Base-by-base conservation (phyloP, 163 green algal species). In the Volvox carteri region DNA sequence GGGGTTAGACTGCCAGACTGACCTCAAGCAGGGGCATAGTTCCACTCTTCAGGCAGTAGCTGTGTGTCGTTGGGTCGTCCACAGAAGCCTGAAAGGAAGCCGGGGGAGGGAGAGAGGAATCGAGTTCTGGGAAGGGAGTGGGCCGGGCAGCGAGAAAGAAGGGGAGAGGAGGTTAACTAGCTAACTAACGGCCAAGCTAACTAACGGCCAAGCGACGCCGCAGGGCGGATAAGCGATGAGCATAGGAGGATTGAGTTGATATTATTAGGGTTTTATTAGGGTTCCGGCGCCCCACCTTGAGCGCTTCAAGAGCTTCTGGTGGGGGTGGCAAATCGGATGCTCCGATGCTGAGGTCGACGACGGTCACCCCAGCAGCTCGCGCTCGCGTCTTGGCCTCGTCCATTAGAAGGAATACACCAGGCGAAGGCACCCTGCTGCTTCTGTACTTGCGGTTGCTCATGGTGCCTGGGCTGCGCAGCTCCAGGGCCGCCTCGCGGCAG, bases 321-420 rank as follows among this genome's bases (percentile, higher is more conserved):
- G 90, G 92, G 0, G 89, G 83, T 9, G 52, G 39, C 35, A 95
- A 28, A 54, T 94, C 91, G 0, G 85, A 90, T 0, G 87, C 81
- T 23, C 92, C 92, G 1, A 95, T 90, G 25, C 86, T 92, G 30
- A 95, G 42, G 81, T 95, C 91, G 12, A 93, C 60, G 14, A 94
- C 41, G 7, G 74, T 48, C 28, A 23, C 50, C 19, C 76, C 90
- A 42, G 33, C n/a, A 25, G 25, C 54, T 30, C 67, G 76, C 33
- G 86, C 74, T 16, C 19, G 41, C 23, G 33, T 72, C 35, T 92
- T 93, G 1, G 91, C 91, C 14, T 65, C 60, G 52, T 92, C 84
- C 90, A 93, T 92, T 12, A 90, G 35, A 21, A 92, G 50, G 62
- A 93, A 93, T 2, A 88, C 84, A 7, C 89, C 89, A 1, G 62